A percentile compares a stretch with the other conserved stretches of the same genome.
These are phyloP conservation scores for Dendrobium chrysotoxum DNA, from an alignment of 106 monocot genomes.

Conservation along the genomic window DNA sequence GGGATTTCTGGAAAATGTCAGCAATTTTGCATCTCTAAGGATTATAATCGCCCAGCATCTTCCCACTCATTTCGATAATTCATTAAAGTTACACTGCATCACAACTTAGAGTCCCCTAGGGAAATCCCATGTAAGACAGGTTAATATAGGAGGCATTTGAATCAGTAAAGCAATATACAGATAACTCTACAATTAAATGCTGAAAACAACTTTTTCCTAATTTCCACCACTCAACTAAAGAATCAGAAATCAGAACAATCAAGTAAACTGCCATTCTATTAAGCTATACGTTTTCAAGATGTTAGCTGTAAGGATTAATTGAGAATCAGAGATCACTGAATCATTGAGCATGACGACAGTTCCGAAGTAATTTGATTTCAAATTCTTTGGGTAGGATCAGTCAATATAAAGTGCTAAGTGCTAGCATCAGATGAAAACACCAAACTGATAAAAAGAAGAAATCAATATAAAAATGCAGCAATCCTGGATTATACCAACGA, in stretches of 20 bases:
- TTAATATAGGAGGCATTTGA: background rate
- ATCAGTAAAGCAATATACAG: background rate
- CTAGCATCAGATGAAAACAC: background rate
- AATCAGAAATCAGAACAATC: background rate
- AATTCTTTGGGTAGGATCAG: background rate
- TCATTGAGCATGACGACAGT: background rate
- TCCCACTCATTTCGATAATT: too few relatives aligned
- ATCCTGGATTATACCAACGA: too few relatives aligned
- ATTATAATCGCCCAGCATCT: too few relatives aligned
- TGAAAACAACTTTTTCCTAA: background rate
- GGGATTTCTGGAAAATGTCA: too few relatives aligned
- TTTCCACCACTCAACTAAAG: background rate
- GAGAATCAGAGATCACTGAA: background rate
- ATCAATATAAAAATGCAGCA: background rate
- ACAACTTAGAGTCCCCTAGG: too few relatives aligned
- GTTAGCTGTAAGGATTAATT: background rate
- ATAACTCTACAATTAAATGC: background rate
- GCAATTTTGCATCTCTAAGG: too few relatives aligned
- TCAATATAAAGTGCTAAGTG: background rate
- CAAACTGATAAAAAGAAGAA: background rate
- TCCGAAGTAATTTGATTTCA: background rate
- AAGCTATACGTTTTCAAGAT: background rate
- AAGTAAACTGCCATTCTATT: background rate
- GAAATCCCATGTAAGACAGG: background rate
- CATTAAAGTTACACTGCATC: too few relatives aligned